Evolutionary conservation across 257 asterid species (phyloP), one percentile per base, ranked within the genome.

Genomic region (Schizonepeta tenuifolia): DNA sequence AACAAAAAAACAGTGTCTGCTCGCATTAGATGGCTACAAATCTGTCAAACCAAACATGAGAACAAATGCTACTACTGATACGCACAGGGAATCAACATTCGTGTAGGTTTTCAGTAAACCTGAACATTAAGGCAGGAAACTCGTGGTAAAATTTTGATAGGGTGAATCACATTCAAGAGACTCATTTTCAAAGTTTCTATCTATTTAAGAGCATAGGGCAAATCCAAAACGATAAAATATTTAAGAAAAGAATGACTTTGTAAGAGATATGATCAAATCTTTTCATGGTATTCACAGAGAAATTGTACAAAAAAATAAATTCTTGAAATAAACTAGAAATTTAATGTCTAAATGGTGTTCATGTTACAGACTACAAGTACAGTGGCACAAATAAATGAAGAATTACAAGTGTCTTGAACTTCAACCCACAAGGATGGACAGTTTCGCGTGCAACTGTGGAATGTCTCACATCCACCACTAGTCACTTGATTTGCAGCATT

Each of bases 331-430:
- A 89, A 87, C 84, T 83, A 81, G 75, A 75, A 59, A 78, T 78
- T 12, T 74, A 65, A 77, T 73, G 86, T 80, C 86, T 75, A 71
- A 78, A 64, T 65, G 78, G 70, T 82, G 81, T 83, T 82, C 80
- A 78, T 77, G 87, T 83, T 82, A 83, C 83, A 83, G 76, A 80
- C 81, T 79, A 86, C 81, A 83, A 77, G 71, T 81, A 83, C 91
- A 87, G 81, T 80, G 79, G 86, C 80, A 83, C 70, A 61, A 83
- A 83, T 70, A 62, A 89, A 86, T 83, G 84, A 80, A 80, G 81
- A 80, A 86, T 83, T 84, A 91, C 92, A 86, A 81, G 86, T 74
- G 84, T 83, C 80, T 67, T 83, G 86, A 80, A 81, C 82, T 77
- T 83, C 74, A 75, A 76, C 82, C 82, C 89, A 78, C 77, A 47